Evolutionary conservation across 2,329 filamentous ascomycete genomes (phyloP), one percentile per base, ranked within the genome.

Genomic region (Xylariaceae sp.): DNA sequence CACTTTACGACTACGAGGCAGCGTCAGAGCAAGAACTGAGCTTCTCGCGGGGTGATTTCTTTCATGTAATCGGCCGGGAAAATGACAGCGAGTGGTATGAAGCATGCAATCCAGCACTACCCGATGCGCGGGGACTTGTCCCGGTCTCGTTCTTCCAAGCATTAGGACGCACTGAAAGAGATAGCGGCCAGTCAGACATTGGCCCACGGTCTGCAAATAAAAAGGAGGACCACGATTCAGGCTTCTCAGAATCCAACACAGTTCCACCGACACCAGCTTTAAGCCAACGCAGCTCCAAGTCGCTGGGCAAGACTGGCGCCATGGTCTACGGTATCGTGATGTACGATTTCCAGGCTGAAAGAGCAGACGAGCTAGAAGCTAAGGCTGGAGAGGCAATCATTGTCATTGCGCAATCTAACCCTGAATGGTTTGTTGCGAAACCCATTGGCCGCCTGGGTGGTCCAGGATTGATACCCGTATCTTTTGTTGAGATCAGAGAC

Each of bases 371-470:
- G 71, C 73, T 99, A 51, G 91, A 96, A 59, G 94, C 94, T 43
- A 95, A 95, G 69, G 87, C 90, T 42, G 92, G 91, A 50, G 94
- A 99, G 71, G 89, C 91, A 46, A 96, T 99, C 64, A 96, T 99
- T 58, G 91, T 99, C 47, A 97, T 97, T 66, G 94, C 94, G 40
- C 94, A 97, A 69, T 97, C 92, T 6, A 97, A 97, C 64, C 90
- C 92, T 5, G 94, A 99, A 70, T 99, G 94, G 94, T 97, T 97
- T 65, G 92, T 99, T 54, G 94, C 94, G 44, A 99, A 99, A 71
- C 94, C 94, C n/a, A 99, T 99, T 66, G 92, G 91, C 55, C 81
- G 94, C 58, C 77, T 99, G n/a, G 94, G 94, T 39, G 94, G 94
- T 1, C 94, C 94, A 1, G 94, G 94, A 38, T 73, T 99, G 61